Evolutionary conservation across 148 eudicot species (phyloP).

Genomic region (Selenicereus undatus): DNA sequence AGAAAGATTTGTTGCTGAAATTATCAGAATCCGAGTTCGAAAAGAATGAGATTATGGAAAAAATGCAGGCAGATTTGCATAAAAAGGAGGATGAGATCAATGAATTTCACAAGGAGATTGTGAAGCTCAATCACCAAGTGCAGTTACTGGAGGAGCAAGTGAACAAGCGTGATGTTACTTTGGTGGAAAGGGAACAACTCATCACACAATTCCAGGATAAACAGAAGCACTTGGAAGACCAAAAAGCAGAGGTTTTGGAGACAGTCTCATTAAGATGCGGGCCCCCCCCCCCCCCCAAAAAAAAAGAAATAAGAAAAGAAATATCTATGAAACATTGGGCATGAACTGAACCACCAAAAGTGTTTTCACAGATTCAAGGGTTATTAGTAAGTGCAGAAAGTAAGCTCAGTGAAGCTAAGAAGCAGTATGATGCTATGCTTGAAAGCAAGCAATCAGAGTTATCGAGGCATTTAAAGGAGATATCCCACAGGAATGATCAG

Average conservation of each 20-base stretch:
- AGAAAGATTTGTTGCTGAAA: conserved; percentile 60
- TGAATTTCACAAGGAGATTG: conserved; percentile 48
- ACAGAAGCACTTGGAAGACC: conserved; percentile 59
- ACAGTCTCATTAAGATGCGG: conserved; percentile 2
- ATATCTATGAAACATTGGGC: conserved; percentile 15
- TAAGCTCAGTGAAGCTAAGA: conserved; percentile 73
- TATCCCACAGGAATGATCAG: conserved; percentile 94
- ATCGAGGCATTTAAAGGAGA: conserved; percentile 89
- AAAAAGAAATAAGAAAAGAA: background rate
- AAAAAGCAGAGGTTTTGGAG: conserved; percentile 58
- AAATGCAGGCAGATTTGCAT: conserved; percentile 54
- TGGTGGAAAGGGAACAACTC: conserved; percentile 68
- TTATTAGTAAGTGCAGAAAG: conserved; percentile 54
- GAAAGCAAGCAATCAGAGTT: conserved; percentile 80
- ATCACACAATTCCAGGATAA: conserved; percentile 46
- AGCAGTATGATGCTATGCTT: conserved; percentile 80
- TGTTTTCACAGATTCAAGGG: conserved; percentile 48
- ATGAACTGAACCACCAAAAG: conserved; percentile 7
- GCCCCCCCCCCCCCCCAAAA: background rate
- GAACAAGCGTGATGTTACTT: conserved; percentile 33
- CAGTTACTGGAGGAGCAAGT: conserved; percentile 54
- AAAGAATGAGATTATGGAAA: conserved; percentile 48
- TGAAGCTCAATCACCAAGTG: conserved; percentile 40
- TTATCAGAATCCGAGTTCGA: conserved; percentile 49
- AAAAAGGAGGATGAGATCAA: conserved; percentile 58